Conservation (phyloP, 2,329 filamentous ascomycete genomes). For the Mariannaea sp. region DNA sequence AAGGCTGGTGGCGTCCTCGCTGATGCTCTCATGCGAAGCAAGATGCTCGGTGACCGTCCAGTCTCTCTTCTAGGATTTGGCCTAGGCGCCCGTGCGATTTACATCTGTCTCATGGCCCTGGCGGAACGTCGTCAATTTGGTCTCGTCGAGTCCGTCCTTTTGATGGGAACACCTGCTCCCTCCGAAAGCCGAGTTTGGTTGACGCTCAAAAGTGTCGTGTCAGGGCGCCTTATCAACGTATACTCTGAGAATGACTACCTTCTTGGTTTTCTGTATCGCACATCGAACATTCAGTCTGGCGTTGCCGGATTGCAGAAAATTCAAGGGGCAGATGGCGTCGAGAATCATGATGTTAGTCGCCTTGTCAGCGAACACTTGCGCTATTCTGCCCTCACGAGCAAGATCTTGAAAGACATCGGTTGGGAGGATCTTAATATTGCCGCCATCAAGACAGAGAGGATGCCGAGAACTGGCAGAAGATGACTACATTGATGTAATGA, state of each 20-base stretch:
- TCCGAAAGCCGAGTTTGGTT: constrained; percentile 75
- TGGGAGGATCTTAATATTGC: constrained; percentile 67
- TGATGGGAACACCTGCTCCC: constrained; percentile 83
- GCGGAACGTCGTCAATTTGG: constrained; percentile 85
- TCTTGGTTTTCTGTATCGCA: constrained; percentile 85
- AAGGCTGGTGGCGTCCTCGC: constrained; percentile 75
- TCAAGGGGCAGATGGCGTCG: constrained; percentile 65
- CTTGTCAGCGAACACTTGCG: constrained; percentile 71
- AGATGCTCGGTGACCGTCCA: constrained; percentile 79
- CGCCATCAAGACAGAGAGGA: constrained; percentile 36
- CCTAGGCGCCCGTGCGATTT: constrained; percentile 81
- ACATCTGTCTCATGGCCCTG: constrained; percentile 77
- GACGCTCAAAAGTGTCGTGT: constrained; percentile 75
- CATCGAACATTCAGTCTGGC: constrained; percentile 79
- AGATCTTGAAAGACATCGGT: constrained; percentile 67
- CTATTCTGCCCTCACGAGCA: constrained; percentile 70
- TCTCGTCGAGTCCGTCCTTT: constrained; percentile 79
- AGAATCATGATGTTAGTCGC: constrained; percentile 70
- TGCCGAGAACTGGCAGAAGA: constrained; percentile 17
- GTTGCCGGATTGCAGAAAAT: constrained; percentile 83
- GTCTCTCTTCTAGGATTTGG: constrained; percentile 84
- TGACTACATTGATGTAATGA: constrained; percentile 5
- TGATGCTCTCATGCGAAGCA: constrained; percentile 76
- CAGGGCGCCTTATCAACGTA: constrained; percentile 86
- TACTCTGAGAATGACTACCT: constrained; percentile 88